These are phyloP conservation scores for Scleroderma citrinum DNA, from an alignment of 768 basidiomycete genomes.

Conservation along the genomic window DNA sequence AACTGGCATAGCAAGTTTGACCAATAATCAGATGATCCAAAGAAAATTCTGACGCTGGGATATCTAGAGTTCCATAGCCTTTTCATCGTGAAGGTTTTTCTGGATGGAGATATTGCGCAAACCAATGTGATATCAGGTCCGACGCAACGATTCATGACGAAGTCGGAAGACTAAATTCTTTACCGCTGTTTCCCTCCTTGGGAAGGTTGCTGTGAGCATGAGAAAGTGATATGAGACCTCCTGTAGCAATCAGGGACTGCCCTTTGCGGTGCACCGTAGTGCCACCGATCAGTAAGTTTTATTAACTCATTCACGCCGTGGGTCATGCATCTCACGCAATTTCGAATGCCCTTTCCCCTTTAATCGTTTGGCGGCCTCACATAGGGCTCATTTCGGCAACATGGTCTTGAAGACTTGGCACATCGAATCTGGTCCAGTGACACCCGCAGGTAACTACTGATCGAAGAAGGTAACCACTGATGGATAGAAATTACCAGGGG, in stretches of 20 bases:
- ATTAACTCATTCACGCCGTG: neutral
- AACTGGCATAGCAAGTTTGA: neutral
- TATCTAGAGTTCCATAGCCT: slow-evolving; percentile 1
- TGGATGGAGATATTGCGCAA: slow-evolving; percentile 1
- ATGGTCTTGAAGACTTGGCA: neutral
- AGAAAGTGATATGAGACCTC: neutral
- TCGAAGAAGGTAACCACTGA: neutral
- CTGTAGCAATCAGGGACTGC: neutral
- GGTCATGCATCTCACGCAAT: neutral
- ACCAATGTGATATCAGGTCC: no score
- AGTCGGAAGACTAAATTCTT: neutral
- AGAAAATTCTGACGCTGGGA: slow-evolving; percentile 1
- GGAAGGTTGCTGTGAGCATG: neutral
- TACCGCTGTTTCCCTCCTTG: no score
- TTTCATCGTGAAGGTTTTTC: neutral
- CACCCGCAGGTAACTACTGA: slow-evolving; percentile 88
- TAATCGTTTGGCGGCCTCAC: neutral
- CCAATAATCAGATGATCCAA: neutral
- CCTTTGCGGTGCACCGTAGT: neutral
- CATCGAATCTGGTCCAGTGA: slow-evolving; percentile 33
- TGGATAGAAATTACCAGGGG: no score
- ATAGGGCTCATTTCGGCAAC: neutral
- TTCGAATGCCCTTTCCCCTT: neutral
- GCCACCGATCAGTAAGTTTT: neutral
- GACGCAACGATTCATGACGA: neutral